Evolutionary conservation across 108 stramenopile genomes (phyloP), one percentile per base, ranked within the genome.

Genomic region (Fragilariopsis cylindrus): DNA sequence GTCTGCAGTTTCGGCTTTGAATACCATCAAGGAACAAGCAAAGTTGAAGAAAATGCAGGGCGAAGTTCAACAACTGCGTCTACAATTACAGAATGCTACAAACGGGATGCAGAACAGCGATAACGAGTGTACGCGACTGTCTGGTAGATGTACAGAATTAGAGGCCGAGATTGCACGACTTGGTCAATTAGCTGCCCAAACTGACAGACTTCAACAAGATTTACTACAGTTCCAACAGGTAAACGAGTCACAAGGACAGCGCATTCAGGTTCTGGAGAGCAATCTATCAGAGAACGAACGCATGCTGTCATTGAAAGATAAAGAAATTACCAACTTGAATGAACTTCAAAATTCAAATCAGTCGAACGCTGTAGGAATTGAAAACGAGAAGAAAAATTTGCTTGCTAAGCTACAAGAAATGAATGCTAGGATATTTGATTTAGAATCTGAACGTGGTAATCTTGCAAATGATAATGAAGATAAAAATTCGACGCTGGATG

Each of bases 261-360:
- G n/a, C 4, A 71, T 76, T 47, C 66, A 57, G 42, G 21, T 43
- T 4, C 15, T 76, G 48, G 57, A 76, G 57, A 68, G 40, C 6
- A 41, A 69, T 21, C 4, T 76, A 6, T 11, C 41, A 2, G 52
- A 76, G 41, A 39, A 48, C 4, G 18, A 69, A 30, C 16, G 13
- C 7, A 13, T 48, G 12, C 4, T 69, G 4, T 65, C 66, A 4
- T 12, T 48, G 2, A 76, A 69, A 54, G 75, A 76, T 6, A 54
- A 76, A 13, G 42, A 65, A 18, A 76, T 69, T 43, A 19, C 48
- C 9, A 48, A 60, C 15, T 45, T 76, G 48, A 9, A 21, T 40
- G 75, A 68, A 30, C 75, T 60, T 39, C 48, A 65, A 40, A 62
- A 45, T 11, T 65, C 73, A 13, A 65, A 15, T 41, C 49, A 48